These are phyloP conservation scores for Scheffersomyces segobiensis DNA, from an alignment of 1,139 yeast genomes.

Conservation along the genomic window DNA sequence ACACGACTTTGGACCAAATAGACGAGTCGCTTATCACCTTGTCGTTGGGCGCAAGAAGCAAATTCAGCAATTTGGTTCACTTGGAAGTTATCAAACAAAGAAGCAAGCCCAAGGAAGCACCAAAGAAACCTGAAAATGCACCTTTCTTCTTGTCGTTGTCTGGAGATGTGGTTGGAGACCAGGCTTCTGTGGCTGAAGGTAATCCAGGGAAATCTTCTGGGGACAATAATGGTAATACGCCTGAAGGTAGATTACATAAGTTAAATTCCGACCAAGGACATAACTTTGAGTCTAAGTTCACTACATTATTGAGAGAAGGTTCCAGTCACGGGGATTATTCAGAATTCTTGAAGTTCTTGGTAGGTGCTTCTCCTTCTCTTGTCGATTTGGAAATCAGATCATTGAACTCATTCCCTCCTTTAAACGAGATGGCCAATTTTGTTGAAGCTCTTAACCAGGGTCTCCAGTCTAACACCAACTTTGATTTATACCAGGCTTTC, in stretches of 20 bases:
- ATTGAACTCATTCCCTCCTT: slow-evolving; percentile 62
- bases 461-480: slow-evolving; percentile 55
- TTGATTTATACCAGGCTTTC: slow-evolving; percentile 75
- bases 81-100: slow-evolving; percentile 82
- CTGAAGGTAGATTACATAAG: slow-evolving; percentile 23
- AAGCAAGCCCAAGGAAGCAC: slow-evolving; percentile 87
- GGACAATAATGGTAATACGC: slow-evolving; percentile 16
- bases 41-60: slow-evolving; percentile 73
- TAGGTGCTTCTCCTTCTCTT: slow-evolving; percentile 71
- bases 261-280: slow-evolving; percentile 25
- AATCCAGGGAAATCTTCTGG: slow-evolving; percentile 16
- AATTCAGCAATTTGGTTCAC: slow-evolving; percentile 75
- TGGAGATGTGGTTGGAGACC: slow-evolving; percentile 69
- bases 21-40: slow-evolving; percentile 66
- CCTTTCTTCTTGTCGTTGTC: slow-evolving; percentile 76
- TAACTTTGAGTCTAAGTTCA: slow-evolving; percentile 73
- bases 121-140: slow-evolving; percentile 79
- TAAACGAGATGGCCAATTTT: slow-evolving; percentile 64
- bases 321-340: slow-evolving; percentile 38
- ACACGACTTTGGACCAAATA: slow-evolving; percentile 67
- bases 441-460: slow-evolving; percentile 67
- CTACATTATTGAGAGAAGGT: slow-evolving; percentile 61
- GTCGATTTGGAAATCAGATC: slow-evolving; percentile 89
- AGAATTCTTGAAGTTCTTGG: slow-evolving; percentile 55
- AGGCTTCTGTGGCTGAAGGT: slow-evolving; percentile 63